Evolutionary conservation across 768 basidiomycete genomes (phyloP), one percentile per base, ranked within the genome.

Genomic region (Suillus discolor): DNA sequence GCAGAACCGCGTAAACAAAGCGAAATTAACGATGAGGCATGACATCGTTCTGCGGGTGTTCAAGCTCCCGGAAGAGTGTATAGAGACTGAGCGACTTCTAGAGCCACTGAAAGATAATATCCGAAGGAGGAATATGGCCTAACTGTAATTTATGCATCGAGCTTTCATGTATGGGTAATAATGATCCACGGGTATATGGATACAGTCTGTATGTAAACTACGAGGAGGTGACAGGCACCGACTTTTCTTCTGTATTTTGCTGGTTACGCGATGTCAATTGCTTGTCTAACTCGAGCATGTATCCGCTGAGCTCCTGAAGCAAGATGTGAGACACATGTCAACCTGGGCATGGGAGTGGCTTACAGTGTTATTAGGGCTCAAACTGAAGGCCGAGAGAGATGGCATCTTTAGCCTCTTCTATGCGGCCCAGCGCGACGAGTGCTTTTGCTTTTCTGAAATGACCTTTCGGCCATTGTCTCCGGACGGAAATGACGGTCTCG

Each of bases 391-490:
- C 97, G 8, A 95, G 83, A 69, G 87, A 83, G 66, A 97, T 79
- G 2, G 96, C 89, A 55, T 94, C 92, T 69, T 87, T 85, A 11
- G 96, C 96, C 51, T 97, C 96, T 51, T 88, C 79, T 63, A 87
- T 77, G 54, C 82, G 79, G 4, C 83, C 84, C 60, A 99, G 81
- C 25, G 86, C 94, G 2, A 92, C 80, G 51, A 99, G 80, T 0
- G 97, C 94, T 74, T 94, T 94, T 2, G 94, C 92, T 74, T 92
- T 96, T 65, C 97, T 85, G 83, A 97, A 97, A 77, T 98, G 93
- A 0, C 96, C 97, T 74, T 99, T 99, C 71, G 92, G 87, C 96
- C 97, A 99, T 54, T 88, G 89, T 64, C 89, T 83, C 72, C 94
- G 92, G 61, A 97, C 79, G 68, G 86, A 78, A 49, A 97, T 90